Base-by-base conservation (phyloP, 2,329 filamentous ascomycete genomes). In the Alternaria sp. region DNA sequence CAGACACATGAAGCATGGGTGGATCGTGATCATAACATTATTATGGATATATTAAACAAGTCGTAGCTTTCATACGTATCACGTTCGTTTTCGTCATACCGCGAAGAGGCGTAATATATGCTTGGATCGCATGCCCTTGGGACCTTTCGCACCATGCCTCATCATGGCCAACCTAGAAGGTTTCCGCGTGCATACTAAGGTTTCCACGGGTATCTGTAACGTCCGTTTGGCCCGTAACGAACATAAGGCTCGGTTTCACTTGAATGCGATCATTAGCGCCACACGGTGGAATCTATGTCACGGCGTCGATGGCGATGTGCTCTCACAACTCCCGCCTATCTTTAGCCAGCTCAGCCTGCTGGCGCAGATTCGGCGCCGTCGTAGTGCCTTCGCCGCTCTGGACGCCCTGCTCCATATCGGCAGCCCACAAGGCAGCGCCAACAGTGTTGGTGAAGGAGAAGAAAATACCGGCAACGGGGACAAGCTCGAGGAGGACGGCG, bases 401-500 rank as follows among this genome's bases (percentile, higher is more conserved):
- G 34, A 62, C 63, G 8, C 62, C 59, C 55, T 75, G 59, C 77
- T 96, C 93, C 59, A 96, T 87, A 77, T 96, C 93, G 18, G 92
- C 91, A 41, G 94, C 94, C 93, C 93, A 97, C n/a, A 98, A 81
- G 7, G 94, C 94, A 54, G 94, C 94, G 7, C 93, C 94, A 59
- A 96, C 93, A 1, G 92, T 91, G 77, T 97, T 97, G 16, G 93
- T 97, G 77, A 96, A 97, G 0, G 91, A 86, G 73, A 97, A 96
- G 62, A 94, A 85, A 54, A 97, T 90, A 6, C 91, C 94, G 7
- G 85, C 88, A 62, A 97, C 81, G 0, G 94, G 94, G 2, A 97
- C 81, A 83, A 97, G 90, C 76, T 97, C 93, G 4, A 97, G 84
- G 1, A 95, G 79, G 48, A 91, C 92, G 5, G 93, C 90, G 3